These are phyloP conservation scores for Tricholoma matsutake DNA, from an alignment of 768 basidiomycete genomes.

Conservation along the genomic window DNA sequence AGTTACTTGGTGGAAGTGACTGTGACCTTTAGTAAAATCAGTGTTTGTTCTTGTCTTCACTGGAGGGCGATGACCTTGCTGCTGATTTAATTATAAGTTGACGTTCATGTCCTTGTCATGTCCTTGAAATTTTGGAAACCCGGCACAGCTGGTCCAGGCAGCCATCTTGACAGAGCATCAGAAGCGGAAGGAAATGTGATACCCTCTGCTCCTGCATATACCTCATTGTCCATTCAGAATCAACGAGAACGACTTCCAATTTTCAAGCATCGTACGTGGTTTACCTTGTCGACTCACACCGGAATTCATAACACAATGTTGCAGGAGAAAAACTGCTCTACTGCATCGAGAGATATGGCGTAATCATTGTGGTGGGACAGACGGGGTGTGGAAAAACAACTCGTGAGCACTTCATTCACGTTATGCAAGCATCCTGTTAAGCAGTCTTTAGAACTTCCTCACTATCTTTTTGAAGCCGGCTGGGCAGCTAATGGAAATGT, in stretches of 20 bases:
- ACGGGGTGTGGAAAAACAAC: slow-evolving; percentile 99
- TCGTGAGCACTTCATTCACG: slow-evolving; percentile 50
- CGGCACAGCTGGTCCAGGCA: slow-evolving; percentile 80
- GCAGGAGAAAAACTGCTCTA: slow-evolving; percentile 78
- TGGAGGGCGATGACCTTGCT: background rate
- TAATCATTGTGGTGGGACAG: slow-evolving; percentile 88
- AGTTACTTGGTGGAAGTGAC: background rate
- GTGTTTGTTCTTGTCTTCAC: background rate
- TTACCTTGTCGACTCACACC: background rate
- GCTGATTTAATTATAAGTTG: background rate
- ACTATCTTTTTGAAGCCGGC: slow-evolving; percentile 91
- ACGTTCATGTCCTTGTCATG: slow-evolving; percentile 51
- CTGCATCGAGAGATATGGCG: slow-evolving; percentile 78
- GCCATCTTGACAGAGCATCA: slow-evolving; percentile 79
- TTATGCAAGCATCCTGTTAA: slow-evolving; percentile 9
- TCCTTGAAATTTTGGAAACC: slow-evolving; percentile 87
- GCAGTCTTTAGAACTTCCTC: slow-evolving; percentile 75
- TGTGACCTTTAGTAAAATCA: background rate
- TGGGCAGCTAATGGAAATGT: slow-evolving; percentile 83
- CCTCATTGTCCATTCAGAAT: slow-evolving; percentile 60
- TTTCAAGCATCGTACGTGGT: slow-evolving; percentile 73
- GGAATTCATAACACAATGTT: background rate
- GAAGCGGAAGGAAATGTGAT: slow-evolving; percentile 73
- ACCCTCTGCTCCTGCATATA: slow-evolving; percentile 55
- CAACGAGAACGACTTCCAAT: slow-evolving; percentile 88